These are phyloP conservation scores for Trichoderma asperelloides DNA, from an alignment of 495 filamentous ascomycete species.

Conservation along the genomic window DNA sequence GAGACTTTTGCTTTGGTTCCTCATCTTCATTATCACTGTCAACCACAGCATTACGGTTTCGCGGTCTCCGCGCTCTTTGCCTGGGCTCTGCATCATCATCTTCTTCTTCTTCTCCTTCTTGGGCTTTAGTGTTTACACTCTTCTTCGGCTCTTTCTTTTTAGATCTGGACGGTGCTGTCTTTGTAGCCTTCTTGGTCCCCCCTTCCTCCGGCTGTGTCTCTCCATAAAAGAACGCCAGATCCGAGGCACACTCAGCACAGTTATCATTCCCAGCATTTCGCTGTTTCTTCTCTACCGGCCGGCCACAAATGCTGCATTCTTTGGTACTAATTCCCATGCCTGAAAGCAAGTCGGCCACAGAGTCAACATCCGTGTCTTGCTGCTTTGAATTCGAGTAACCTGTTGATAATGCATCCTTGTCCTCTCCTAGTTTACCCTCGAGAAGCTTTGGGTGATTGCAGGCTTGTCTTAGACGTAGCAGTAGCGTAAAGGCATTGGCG, in stretches of 20 bases:
- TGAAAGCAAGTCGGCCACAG: constrained; percentile 75
- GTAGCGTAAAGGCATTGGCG: constrained; percentile 59
- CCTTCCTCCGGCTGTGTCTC: constrained; percentile 29
- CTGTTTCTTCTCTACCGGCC: constrained; percentile 50
- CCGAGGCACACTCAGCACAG: constrained; percentile 64
- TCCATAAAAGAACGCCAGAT: constrained; percentile 39
- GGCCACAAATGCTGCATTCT: constrained; percentile 84
- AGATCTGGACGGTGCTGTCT: neutral
- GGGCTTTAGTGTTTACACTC: neutral
- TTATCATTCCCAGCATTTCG: constrained; percentile 46
- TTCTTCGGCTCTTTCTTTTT: constrained; percentile 1
- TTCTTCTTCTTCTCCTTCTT: constrained; percentile 31
- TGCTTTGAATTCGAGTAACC: constrained; percentile 41
- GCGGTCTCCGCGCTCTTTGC: constrained; percentile 32
- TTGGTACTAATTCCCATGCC: constrained; percentile 65
- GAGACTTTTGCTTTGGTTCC: constrained; percentile 14
- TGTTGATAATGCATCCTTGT: constrained; percentile 72
- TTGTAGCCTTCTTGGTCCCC: constrained; percentile 25
- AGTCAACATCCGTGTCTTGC: constrained; percentile 56
- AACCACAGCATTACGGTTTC: constrained; percentile 45
- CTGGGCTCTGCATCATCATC: constrained; percentile 32
- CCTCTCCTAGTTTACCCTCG: constrained; percentile 72
- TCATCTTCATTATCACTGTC: constrained; percentile 37
- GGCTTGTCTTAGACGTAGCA: constrained; percentile 80
- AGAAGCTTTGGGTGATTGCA: constrained; percentile 91